phyloP scores from a whole-genome alignment of 495 filamentous ascomycete genomes.

The Collariella sp. region DNA sequence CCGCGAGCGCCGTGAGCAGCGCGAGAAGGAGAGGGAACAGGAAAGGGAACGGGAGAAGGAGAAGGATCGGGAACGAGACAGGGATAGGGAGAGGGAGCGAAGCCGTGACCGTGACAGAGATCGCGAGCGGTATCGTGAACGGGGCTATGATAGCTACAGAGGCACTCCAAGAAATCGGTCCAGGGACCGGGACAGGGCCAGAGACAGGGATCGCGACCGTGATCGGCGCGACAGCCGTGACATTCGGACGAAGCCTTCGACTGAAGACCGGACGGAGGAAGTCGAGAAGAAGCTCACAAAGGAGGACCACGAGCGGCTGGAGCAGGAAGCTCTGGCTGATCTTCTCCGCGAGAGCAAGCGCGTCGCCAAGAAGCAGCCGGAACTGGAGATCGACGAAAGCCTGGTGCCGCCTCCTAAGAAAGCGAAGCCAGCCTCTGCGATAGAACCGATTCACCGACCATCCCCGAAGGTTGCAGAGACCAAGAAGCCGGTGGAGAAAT shows the following conservation, averaged over 20 bases:
- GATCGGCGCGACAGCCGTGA: conserved; percentile 24
- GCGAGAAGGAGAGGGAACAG: conserved; percentile 47
- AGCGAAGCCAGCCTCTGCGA: conserved; percentile 45
- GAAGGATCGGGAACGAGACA: conserved; percentile 32
- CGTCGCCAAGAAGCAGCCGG: conserved; percentile 35
- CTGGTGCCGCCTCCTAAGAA: conserved; percentile 47
- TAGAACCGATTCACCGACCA: conserved; percentile 42
- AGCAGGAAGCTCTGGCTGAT: conserved; percentile 47
- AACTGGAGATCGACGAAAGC: conserved; percentile 45
- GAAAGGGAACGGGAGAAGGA: conserved; percentile 48
- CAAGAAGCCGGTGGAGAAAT: conserved; percentile 12
- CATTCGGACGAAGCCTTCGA: conserved; percentile 8
- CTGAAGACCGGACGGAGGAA: conserved; percentile 26
- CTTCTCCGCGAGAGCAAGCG: conserved; percentile 47
- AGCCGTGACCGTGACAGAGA: conserved; percentile 26
- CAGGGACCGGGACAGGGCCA: conserved; percentile 27
- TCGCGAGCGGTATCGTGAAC: conserved; percentile 18
- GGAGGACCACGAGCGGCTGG: conserved; percentile 46
- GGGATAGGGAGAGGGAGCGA: conserved; percentile 29
- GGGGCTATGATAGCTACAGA: conserved; percentile 18
- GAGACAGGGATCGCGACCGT: conserved; percentile 26
- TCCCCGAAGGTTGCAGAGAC: conserved; percentile 31
- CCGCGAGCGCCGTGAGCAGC: conserved; percentile 50
- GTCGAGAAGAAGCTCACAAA: conserved; percentile 43
- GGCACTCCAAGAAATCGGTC: conserved; percentile 21